Percentiles rank a stretch among this genome's conserved stretches.
Conservation (phyloP, 257 asterid species). For the Penstemon davidsonii region DNA sequence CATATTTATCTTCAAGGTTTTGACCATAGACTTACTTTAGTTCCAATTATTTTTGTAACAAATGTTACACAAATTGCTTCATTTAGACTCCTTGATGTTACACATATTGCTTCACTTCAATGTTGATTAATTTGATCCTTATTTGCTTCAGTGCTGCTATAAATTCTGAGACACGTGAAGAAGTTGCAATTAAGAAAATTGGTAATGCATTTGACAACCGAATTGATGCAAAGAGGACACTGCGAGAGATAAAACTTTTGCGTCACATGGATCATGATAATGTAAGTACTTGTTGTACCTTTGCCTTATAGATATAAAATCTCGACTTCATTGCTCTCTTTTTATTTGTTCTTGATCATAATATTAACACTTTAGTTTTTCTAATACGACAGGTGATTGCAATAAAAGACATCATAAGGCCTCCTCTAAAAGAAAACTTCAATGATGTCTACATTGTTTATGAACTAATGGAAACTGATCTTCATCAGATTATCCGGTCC, state of each 20-base stretch:
- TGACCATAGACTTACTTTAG: neutral
- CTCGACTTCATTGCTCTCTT: neutral
- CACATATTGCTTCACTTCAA: too few species aligned
- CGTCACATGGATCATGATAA: slow-evolving; percentile 93
- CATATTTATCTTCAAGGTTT: neutral
- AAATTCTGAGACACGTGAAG: slow-evolving; percentile 92
- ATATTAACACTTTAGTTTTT: slow-evolving; percentile 12
- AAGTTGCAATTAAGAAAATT: slow-evolving; percentile 97
- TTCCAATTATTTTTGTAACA: neutral
- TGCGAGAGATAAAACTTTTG: slow-evolving; percentile 91
- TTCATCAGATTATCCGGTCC: slow-evolving; percentile 92
- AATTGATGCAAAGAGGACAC: slow-evolving; percentile 92
- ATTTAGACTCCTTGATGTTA: too few species aligned
- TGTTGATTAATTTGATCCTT: slow-evolving; percentile 30
- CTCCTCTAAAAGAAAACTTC: slow-evolving; percentile 92
- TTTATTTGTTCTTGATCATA: too few species aligned
- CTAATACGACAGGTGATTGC: slow-evolving; percentile 63
- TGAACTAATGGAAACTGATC: slow-evolving; percentile 99
- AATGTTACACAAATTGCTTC: too few species aligned
- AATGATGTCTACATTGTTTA: slow-evolving; percentile 92
- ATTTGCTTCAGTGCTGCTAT: slow-evolving; percentile 73
- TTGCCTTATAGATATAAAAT: neutral
- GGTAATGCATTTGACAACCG: slow-evolving; percentile 97
- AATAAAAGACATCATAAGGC: slow-evolving; percentile 85
- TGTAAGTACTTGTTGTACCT: slow-evolving; percentile 40